Percentiles rank a stretch among this genome's conserved stretches.
These are phyloP conservation scores for Babesia bigemina DNA, from an alignment of 169 alveolate genomes.

Conservation along the genomic window DNA sequence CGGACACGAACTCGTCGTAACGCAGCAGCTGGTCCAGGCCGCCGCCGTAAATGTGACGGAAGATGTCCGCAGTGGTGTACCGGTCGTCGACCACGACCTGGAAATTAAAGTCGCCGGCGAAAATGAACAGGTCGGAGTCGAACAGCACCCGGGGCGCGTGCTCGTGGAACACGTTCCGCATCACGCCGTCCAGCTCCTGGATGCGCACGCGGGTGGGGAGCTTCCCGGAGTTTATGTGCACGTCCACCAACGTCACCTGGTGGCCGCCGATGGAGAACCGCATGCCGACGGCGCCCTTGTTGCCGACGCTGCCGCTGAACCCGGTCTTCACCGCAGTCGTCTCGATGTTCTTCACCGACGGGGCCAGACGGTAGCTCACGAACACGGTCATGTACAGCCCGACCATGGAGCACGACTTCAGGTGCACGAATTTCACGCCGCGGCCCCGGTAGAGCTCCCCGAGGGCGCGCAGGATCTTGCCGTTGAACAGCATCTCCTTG, in stretches of 20 bases:
- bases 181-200: conserved; percentile 32
- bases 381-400: conserved; percentile 58
- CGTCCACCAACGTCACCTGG: conserved; percentile 37
- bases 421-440: conserved; percentile 18
- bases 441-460: neutral
- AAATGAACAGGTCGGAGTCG: conserved; percentile 77
- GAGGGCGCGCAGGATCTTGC: conserved; percentile 17
- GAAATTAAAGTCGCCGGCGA: conserved; percentile 91
- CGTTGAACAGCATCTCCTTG: conserved; percentile 60
- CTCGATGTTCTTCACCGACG: conserved; percentile 27
- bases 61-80: conserved; percentile 54
- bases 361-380: conserved; percentile 28
- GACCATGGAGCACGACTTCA: conserved; percentile 52
- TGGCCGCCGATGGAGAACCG: conserved; percentile 33
- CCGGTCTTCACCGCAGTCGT: conserved; percentile 59
- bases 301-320: conserved; percentile 54
- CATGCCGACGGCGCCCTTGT: conserved; percentile 67
- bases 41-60: conserved; percentile 41
- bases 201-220: conserved; percentile 29
- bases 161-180: conserved; percentile 52
- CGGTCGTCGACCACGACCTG: conserved; percentile 65
- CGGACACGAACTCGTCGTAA: conserved; percentile 72
- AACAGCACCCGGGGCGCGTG: conserved; percentile 13
- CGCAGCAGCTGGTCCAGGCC: conserved; percentile 46
- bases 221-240: conserved; percentile 62